A percentile compares a stretch with the other conserved stretches of the same genome.
phyloP scores from a whole-genome alignment of 306 rosid genomes.

The Ochetophila trinervis region DNA sequence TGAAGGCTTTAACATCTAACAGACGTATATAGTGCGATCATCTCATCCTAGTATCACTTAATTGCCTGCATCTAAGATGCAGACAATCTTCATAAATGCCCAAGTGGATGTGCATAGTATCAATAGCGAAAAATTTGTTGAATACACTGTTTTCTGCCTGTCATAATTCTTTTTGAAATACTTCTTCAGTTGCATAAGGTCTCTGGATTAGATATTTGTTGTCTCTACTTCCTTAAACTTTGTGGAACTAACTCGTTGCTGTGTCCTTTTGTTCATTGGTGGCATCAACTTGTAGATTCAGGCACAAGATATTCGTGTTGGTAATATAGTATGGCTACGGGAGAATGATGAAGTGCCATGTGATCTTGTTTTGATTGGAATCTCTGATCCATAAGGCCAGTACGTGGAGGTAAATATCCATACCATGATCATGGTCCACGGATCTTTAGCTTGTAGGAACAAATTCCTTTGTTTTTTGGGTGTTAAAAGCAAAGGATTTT shows the following conservation, averaged over 20 bases:
- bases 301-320: conserved; percentile 91
- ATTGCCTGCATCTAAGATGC: neutral
- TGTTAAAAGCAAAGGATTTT: too few species aligned
- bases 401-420: conserved; percentile 70
- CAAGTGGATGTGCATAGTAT: too few species aligned
- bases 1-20: too few species aligned
- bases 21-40: too few species aligned
- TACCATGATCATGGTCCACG: neutral
- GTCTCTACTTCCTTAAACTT: conserved; percentile 18
- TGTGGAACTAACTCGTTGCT: conserved; percentile 21
- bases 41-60: too few species aligned
- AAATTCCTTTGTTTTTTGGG: too few species aligned
- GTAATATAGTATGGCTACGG: conserved; percentile 87
- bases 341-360: conserved; percentile 99
- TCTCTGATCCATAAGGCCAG: conserved; percentile 90
- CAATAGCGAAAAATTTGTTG: neutral
- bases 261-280: conserved; percentile 15
- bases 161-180: too few species aligned
- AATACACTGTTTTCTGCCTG: neutral
- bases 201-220: conserved; percentile 16
- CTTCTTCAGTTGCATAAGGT: neutral
- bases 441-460: neutral
- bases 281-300: conserved; percentile 51
- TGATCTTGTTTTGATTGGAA: conserved; percentile 92
- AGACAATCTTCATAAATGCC: neutral